A percentile compares a stretch with the other conserved stretches of the same genome.
Conservation (phyloP, 2,329 filamentous ascomycete genomes). For the Talaromyces atroroseus region DNA sequence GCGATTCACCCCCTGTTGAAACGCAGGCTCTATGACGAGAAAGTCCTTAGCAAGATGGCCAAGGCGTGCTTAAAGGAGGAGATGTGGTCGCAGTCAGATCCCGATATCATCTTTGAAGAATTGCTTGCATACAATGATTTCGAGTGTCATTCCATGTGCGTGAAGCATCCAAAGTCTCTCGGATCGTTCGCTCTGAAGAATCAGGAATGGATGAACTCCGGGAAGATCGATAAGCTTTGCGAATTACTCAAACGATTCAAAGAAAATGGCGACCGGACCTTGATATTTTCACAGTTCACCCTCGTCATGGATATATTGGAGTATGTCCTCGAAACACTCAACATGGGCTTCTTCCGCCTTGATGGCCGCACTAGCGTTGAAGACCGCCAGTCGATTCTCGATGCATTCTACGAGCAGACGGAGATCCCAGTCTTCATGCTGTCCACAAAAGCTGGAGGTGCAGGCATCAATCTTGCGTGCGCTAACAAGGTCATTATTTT, state of each 20-base stretch:
- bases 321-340: conserved; percentile 67
- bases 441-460: conserved; percentile 90
- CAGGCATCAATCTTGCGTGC: conserved; percentile 89
- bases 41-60: conserved; percentile 69
- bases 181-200: conserved; percentile 54
- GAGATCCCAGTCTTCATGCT: conserved; percentile 86
- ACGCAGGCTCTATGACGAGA: conserved; percentile 71
- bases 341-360: conserved; percentile 75
- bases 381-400: conserved; percentile 79
- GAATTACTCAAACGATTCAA: conserved; percentile 69
- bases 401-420: conserved; percentile 72
- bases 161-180: conserved; percentile 48
- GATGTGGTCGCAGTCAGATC: conserved; percentile 46
- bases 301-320: conserved; percentile 86
- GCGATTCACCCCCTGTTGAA: conserved; percentile 89
- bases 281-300: conserved; percentile 92
- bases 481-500: conserved; percentile 98
- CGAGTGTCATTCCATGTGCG: conserved; percentile 55
- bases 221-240: conserved; percentile 78
- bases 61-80: conserved; percentile 69
- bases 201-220: conserved; percentile 65
- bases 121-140: conserved; percentile 55
- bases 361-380: conserved; percentile 78
- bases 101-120: conserved; percentile 51
- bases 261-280: conserved; percentile 73